These are phyloP conservation scores for Sporobolomyces phaffii DNA, from an alignment of 768 basidiomycete species.

Conservation along the genomic window DNA sequence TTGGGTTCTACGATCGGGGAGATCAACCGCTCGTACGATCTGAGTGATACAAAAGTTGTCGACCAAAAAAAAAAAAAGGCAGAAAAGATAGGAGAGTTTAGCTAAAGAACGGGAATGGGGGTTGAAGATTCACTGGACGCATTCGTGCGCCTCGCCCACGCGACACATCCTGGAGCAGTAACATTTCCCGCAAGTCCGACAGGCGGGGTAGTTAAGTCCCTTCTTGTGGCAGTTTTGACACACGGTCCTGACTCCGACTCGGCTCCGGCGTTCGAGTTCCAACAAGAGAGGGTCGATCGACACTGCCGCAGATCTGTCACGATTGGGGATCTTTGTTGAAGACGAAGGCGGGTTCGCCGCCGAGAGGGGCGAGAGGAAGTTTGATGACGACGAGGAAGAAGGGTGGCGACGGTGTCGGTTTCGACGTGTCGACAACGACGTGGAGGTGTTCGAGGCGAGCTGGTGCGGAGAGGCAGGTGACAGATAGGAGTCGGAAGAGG, in stretches of 20 bases:
- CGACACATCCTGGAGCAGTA: slow-evolving; percentile 37
- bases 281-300: slow-evolving; percentile 40
- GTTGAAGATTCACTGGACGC: too few relatives aligned
- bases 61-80: background rate
- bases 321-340: background rate
- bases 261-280: slow-evolving; percentile 34
- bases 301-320: background rate
- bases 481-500: too few relatives aligned
- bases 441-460: background rate
- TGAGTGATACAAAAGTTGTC: too few relatives aligned
- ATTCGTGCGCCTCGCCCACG: background rate
- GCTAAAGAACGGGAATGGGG: too few relatives aligned
- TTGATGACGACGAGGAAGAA: background rate
- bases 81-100: background rate
- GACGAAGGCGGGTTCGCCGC: slow-evolving; percentile 9
- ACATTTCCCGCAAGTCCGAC: slow-evolving; percentile 20
- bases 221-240: slow-evolving; percentile 36
- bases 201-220: slow-evolving; percentile 36
- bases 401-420: background rate
- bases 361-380: background rate
- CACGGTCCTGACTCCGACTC: slow-evolving; percentile 34
- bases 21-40: too few relatives aligned
- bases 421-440: too few relatives aligned
- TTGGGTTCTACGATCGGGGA: too few relatives aligned
- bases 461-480: background rate